Evolutionary conservation across 2,329 filamentous ascomycete genomes (phyloP).

Genomic region (Massarina eburnea): DNA sequence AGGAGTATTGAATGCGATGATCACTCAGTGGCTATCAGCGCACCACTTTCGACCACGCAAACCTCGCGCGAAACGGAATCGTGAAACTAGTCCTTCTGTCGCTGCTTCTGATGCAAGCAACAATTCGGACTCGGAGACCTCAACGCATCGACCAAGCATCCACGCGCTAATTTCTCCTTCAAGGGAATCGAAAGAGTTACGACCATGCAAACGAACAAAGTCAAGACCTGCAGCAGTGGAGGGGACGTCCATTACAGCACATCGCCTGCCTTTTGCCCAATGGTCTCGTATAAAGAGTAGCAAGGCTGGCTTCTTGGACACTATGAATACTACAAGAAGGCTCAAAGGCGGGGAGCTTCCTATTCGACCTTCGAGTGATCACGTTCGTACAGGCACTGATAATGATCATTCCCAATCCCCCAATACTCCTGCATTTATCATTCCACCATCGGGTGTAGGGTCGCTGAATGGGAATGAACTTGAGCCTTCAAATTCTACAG

Average conservation of each 20-base stretch:
- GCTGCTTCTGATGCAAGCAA: background rate
- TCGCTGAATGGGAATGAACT: slow-evolving; percentile 7
- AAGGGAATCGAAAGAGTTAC: background rate
- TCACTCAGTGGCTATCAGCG: slow-evolving; percentile 73
- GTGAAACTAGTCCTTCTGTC: slow-evolving; percentile 5
- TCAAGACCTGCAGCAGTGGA: background rate
- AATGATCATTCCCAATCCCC: background rate
- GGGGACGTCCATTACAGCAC: slow-evolving; percentile 3
- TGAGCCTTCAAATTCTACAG: background rate
- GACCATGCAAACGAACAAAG: slow-evolving; percentile 26
- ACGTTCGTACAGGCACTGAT: background rate
- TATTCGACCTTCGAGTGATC: too few species aligned
- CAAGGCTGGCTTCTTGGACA: slow-evolving; percentile 36
- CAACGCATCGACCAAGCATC: background rate
- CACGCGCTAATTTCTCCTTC: background rate
- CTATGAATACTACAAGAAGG: slow-evolving; percentile 14
- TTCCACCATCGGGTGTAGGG: slow-evolving; percentile 13
- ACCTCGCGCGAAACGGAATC: slow-evolving; percentile 13
- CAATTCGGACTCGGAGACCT: background rate
- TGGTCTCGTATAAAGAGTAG: slow-evolving; percentile 51
- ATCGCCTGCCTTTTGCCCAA: slow-evolving; percentile 29
- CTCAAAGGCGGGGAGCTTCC: background rate
- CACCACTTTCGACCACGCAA: slow-evolving; percentile 65
- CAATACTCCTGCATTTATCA: slow-evolving; percentile 10
- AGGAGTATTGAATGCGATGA: slow-evolving; percentile 68